phyloP scores from a whole-genome alignment of 2,329 filamentous ascomycete species.

The Parastagonospora nodorum region DNA sequence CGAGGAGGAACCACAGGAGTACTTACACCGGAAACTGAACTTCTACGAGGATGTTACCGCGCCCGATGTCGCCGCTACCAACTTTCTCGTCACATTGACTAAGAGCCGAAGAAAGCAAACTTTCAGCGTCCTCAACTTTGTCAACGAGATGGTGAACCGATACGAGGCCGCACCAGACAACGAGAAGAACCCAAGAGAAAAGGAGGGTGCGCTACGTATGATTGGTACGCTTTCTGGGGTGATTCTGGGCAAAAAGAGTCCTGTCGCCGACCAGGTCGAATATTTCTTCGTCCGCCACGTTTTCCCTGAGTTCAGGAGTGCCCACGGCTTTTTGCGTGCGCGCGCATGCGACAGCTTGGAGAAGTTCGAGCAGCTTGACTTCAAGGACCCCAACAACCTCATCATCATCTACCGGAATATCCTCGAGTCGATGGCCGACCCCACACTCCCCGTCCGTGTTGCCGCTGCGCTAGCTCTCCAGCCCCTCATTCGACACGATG shows the following conservation, averaged over 20 bases:
- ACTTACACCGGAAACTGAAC: conserved; percentile 95
- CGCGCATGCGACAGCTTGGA: conserved; percentile 96
- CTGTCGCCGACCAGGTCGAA: conserved; percentile 95
- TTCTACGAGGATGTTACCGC: conserved; percentile 97
- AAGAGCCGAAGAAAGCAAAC: conserved; percentile 95
- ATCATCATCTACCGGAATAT: conserved; percentile 97
- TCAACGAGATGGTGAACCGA: conserved; percentile 92
- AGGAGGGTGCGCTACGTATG: conserved; percentile 96
- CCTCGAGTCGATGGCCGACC: conserved; percentile 93
- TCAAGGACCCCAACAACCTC: conserved; percentile 94
- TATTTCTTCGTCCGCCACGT: conserved; percentile 98
- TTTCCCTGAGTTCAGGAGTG: conserved; percentile 95
- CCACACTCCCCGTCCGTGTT: conserved; percentile 90
- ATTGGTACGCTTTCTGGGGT: conserved; percentile 94
- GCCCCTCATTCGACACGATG: conserved; percentile 91
- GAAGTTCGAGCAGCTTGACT: conserved; percentile 96
- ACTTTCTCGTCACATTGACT: conserved; percentile 92
- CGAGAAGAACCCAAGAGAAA: conserved; percentile 91
- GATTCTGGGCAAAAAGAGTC: conserved; percentile 96
- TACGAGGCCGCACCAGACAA: conserved; percentile 84
- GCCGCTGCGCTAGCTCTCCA: conserved; percentile 93
- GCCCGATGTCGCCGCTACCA: conserved; percentile 93
- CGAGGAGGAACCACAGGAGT: conserved; percentile 91
- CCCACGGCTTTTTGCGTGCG: conserved; percentile 88
- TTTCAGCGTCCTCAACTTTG: conserved; percentile 90